A percentile compares a stretch with the other conserved stretches of the same genome.
These are phyloP conservation scores for Lagenidium giganteum DNA, from an alignment of 352 stramenopile genomes.

Conservation along the genomic window DNA sequence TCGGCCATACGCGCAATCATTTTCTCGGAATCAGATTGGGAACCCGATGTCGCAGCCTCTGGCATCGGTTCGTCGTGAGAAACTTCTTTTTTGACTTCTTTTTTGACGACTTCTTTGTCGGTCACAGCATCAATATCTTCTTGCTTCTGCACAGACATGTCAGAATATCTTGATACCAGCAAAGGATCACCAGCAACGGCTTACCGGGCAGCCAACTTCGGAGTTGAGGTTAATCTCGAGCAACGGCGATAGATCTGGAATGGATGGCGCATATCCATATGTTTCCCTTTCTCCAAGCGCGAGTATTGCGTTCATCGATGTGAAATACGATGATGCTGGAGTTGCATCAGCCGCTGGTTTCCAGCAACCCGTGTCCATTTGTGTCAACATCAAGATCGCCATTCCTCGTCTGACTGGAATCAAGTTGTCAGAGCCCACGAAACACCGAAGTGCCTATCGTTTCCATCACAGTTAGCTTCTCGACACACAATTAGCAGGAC, in stretches of 20 bases:
- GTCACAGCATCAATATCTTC: too few species aligned
- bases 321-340: constrained; percentile 26
- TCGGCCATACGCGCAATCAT: neutral
- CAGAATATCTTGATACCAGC: too few species aligned
- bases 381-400: constrained; percentile 38
- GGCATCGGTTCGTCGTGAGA: neutral
- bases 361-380: constrained; percentile 50
- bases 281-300: constrained; percentile 30
- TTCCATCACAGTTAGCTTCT: too few species aligned
- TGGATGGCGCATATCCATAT: constrained; percentile 43
- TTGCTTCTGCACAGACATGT: too few species aligned
- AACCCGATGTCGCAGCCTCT: neutral
- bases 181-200: too few species aligned
- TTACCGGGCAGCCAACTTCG: constrained; percentile 16
- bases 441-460: constrained; percentile 51
- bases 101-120: constrained; percentile 19
- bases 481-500: too few species aligned
- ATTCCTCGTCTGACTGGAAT: constrained; percentile 44
- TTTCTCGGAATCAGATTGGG: neutral
- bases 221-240: constrained; percentile 49
- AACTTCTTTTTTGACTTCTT: neutral
- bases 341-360: constrained; percentile 17
- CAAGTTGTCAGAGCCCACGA: constrained; percentile 48
- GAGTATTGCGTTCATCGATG: constrained; percentile 39
- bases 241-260: constrained; percentile 34